Conservation (phyloP, 176 grass and related monocot species). For the Aegilops umbellulata region DNA sequence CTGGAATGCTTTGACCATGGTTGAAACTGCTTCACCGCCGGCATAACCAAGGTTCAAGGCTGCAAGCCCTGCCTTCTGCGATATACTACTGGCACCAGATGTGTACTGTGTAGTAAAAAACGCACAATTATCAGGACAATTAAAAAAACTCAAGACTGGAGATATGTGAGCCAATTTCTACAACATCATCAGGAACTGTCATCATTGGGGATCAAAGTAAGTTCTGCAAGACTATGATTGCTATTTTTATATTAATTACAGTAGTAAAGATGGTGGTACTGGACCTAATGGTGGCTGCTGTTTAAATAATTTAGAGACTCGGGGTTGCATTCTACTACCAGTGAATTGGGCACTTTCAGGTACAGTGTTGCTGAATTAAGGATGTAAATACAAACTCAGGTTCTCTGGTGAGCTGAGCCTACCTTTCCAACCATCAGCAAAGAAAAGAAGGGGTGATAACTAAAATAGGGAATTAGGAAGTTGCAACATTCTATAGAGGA, state of each 20-base stretch:
- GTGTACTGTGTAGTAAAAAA: constrained; percentile 61
- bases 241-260: background rate
- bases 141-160: background rate
- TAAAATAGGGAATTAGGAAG: background rate
- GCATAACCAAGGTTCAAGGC: constrained; percentile 87
- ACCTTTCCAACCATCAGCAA: background rate
- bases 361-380: background rate
- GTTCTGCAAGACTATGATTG: constrained; percentile 4
- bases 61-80: constrained; percentile 92
- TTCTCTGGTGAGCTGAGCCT: background rate
- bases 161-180: constrained; percentile 10
- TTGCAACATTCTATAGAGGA: background rate
- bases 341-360: background rate
- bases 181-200: constrained; percentile 4
- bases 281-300: background rate
- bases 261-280: background rate
- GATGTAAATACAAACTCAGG: constrained; percentile 3
- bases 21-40: constrained; percentile 76
- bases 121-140: background rate
- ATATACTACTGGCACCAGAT: constrained; percentile 93
- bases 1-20: constrained; percentile 95
- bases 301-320: background rate
- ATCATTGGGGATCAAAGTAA: background rate
- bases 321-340: background rate
- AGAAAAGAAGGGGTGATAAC: background rate